phyloP scores from a whole-genome alignment of 306 rosid species.

The Quercus variabilis region DNA sequence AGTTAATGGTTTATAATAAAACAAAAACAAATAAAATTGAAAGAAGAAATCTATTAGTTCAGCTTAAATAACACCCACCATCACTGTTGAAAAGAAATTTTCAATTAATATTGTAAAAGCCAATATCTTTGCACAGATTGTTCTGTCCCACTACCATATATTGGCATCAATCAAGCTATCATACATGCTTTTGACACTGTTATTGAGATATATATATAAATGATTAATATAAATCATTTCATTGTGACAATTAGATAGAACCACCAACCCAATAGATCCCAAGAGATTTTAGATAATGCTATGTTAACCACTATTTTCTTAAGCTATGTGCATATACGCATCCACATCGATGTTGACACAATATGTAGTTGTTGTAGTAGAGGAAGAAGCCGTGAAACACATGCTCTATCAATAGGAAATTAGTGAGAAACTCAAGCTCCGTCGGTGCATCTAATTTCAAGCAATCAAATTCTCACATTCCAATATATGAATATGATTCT shows the following conservation, averaged over 20 bases:
- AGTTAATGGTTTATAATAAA: no score
- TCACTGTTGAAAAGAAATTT: background rate
- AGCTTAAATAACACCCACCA: background rate
- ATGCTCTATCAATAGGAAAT: background rate
- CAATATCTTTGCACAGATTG: background rate
- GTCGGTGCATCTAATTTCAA: slow-evolving; percentile 6
- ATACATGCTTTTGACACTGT: background rate
- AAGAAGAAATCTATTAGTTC: background rate
- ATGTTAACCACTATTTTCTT: slow-evolving; percentile 15
- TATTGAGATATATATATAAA: background rate
- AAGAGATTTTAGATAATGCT: slow-evolving; percentile 25
- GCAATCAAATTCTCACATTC: slow-evolving; percentile 7
- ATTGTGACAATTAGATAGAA: slow-evolving; percentile 12
- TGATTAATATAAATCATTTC: background rate
- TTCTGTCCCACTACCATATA: background rate
- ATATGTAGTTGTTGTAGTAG: background rate
- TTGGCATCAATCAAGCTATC: background rate
- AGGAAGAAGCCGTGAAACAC: background rate
- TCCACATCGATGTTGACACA: slow-evolving; percentile 15
- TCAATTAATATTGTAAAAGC: background rate
- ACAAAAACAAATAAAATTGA: no score
- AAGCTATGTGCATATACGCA: background rate
- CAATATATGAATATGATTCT: slow-evolving; percentile 11
- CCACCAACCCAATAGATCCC: slow-evolving; percentile 25
- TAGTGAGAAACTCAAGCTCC: background rate